phyloP scores from a whole-genome alignment of 768 basidiomycete genomes.

The Fibroporia radiculosa region DNA sequence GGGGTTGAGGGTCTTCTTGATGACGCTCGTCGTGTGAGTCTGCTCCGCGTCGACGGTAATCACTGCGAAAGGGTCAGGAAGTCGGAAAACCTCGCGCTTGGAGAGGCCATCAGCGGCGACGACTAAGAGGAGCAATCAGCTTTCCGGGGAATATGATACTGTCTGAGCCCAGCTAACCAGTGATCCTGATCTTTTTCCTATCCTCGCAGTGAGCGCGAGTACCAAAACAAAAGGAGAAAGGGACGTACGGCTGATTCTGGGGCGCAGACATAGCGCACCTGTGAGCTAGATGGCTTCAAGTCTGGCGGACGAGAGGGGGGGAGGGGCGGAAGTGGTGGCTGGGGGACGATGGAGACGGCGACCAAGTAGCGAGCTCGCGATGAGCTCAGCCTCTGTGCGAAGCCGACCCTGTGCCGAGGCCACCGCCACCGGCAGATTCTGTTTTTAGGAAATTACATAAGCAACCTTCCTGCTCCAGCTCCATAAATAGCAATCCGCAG shows the following conservation, averaged over 20 bases:
- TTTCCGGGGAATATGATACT: not conserved
- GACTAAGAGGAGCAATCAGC: constrained; percentile 40
- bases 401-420: not conserved
- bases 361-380: not conserved
- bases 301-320: not conserved
- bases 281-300: not conserved
- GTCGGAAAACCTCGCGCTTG: constrained; percentile 92
- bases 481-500: too few relatives aligned
- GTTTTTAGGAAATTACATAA: not conserved
- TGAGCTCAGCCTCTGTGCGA: constrained; percentile 1
- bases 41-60: constrained; percentile 98
- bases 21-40: constrained; percentile 93
- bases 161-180: constrained; percentile 39
- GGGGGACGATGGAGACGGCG: not conserved
- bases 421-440: not conserved
- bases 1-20: constrained; percentile 91
- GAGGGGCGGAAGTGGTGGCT: not conserved
- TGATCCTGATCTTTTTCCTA: constrained; percentile 73
- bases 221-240: not conserved
- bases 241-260: constrained; percentile 4
- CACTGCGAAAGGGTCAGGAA: constrained; percentile 97
- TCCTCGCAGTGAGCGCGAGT: not conserved
- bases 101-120: constrained; percentile 92
- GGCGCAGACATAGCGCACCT: constrained; percentile 4
- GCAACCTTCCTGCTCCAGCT: not conserved